These are phyloP conservation scores for Nicotiana otophora DNA, from an alignment of 257 asterid genomes.

Conservation along the genomic window DNA sequence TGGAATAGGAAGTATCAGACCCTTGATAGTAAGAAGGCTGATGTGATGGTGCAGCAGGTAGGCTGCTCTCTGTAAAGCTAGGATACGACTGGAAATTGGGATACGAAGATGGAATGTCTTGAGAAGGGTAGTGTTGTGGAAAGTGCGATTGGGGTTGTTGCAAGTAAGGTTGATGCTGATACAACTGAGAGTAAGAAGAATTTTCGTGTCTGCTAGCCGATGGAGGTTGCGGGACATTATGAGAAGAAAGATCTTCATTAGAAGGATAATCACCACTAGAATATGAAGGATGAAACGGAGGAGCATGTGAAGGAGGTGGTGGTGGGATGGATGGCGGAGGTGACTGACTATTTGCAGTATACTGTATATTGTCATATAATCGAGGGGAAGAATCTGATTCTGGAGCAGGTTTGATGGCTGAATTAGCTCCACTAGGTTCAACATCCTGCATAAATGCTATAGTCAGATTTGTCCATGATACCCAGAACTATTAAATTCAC, in stretches of 20 bases:
- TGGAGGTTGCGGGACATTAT: constrained; percentile 33
- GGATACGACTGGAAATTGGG: constrained; percentile 84
- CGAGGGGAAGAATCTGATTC: constrained; percentile 21
- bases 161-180: constrained; percentile 44
- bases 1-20: constrained; percentile 41
- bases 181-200: constrained; percentile 38
- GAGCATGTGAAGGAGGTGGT: constrained; percentile 23
- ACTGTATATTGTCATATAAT: constrained; percentile 25
- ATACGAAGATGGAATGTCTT: constrained; percentile 33
- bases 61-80: constrained; percentile 64
- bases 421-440: constrained; percentile 34
- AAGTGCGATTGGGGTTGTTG: constrained; percentile 35
- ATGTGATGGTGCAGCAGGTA: constrained; percentile 62
- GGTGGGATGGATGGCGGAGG: constrained; percentile 28
- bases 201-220: constrained; percentile 35
- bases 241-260: constrained; percentile 16
- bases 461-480: not conserved
- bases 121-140: constrained; percentile 48
- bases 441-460: constrained; percentile 44
- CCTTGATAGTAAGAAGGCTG: constrained; percentile 60
- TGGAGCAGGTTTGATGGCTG: constrained; percentile 22
- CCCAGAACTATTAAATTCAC: not conserved
- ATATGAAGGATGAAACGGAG: constrained; percentile 22
- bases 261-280: constrained; percentile 23
- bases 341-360: constrained; percentile 25